Conservation (phyloP, 768 basidiomycete species). For the Cystobasidium onofrii region DNA sequence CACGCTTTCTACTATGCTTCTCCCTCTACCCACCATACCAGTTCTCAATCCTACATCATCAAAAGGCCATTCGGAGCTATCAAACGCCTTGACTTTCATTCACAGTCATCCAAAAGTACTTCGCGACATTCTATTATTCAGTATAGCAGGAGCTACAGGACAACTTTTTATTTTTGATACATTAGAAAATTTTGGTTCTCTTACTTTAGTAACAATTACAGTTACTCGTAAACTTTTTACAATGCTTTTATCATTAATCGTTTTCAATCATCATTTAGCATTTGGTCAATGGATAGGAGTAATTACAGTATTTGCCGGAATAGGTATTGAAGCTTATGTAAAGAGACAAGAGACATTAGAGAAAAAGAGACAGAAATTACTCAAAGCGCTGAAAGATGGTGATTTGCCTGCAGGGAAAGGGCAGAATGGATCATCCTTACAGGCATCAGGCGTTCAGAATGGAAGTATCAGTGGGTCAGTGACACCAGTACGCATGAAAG, state of each 20-base stretch:
- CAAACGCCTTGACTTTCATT: slow-evolving; percentile 64
- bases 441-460: neutral
- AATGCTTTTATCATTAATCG: slow-evolving; percentile 86
- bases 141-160: slow-evolving; percentile 81
- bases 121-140: slow-evolving; percentile 69
- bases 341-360: slow-evolving; percentile 78
- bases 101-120: slow-evolving; percentile 65
- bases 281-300: slow-evolving; percentile 88
- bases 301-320: slow-evolving; percentile 84
- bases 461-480: neutral
- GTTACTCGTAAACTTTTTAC: slow-evolving; percentile 95
- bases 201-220: slow-evolving; percentile 76
- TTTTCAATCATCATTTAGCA: slow-evolving; percentile 79
- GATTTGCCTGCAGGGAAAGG: neutral
- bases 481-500: slow-evolving; percentile 14
- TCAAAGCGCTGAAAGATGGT: slow-evolving; percentile 53
- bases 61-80: slow-evolving; percentile 56
- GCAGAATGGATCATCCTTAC: neutral
- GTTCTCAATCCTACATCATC: slow-evolving; percentile 50
- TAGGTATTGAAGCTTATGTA: slow-evolving; percentile 82
- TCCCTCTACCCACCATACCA: slow-evolving; percentile 56
- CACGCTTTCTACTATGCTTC: slow-evolving; percentile 59
- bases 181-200: slow-evolving; percentile 67
- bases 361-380: slow-evolving; percentile 65
- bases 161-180: slow-evolving; percentile 92